Evolutionary conservation across 805 yeast genomes (phyloP).

Genomic region (Yarrowia yakushimensis): DNA sequence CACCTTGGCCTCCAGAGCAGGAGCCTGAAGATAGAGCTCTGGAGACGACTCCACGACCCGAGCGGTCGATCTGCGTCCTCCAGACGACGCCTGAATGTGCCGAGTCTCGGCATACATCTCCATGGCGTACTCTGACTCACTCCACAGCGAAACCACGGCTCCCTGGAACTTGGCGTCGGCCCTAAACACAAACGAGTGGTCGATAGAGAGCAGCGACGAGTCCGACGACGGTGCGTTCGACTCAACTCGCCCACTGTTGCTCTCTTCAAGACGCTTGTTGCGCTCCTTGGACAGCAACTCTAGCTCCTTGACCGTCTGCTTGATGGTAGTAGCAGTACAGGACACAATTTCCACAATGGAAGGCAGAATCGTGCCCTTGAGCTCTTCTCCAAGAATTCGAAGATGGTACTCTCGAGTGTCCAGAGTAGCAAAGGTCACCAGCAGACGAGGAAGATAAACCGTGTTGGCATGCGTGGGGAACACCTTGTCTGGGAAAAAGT

Average conservation of each 20-base stretch:
- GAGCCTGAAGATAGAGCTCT: slow-evolving; percentile 60
- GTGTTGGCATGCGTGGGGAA: slow-evolving; percentile 22
- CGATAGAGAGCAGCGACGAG: neutral
- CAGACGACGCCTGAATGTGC: neutral
- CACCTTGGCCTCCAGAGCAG: slow-evolving; percentile 60
- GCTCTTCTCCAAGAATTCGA: slow-evolving; percentile 32
- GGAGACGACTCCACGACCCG: slow-evolving; percentile 28
- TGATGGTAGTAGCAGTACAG: slow-evolving; percentile 10
- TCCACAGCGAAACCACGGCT: slow-evolving; percentile 33
- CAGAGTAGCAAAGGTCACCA: slow-evolving; percentile 7
- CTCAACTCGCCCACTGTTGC: neutral
- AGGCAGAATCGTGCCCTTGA: slow-evolving; percentile 33
- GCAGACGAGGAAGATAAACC: slow-evolving; percentile 2
- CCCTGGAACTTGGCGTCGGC: slow-evolving; percentile 31
- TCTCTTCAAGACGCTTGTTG: neutral
- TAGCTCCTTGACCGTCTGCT: slow-evolving; percentile 13
- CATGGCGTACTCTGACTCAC: slow-evolving; percentile 28
- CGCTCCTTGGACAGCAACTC: slow-evolving; percentile 12
- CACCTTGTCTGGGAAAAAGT: slow-evolving; percentile 14
- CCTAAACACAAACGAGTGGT: slow-evolving; percentile 12
- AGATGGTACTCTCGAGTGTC: slow-evolving; percentile 16
- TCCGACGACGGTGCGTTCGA: neutral
- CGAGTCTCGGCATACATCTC: slow-evolving; percentile 6
- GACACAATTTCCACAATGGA: slow-evolving; percentile 28
- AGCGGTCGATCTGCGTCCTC: neutral